Percentiles rank a stretch among this genome's conserved stretches.
Conservation (phyloP, 2,329 filamentous ascomycete genomes). For the Sporothrix variecibatus region DNA sequence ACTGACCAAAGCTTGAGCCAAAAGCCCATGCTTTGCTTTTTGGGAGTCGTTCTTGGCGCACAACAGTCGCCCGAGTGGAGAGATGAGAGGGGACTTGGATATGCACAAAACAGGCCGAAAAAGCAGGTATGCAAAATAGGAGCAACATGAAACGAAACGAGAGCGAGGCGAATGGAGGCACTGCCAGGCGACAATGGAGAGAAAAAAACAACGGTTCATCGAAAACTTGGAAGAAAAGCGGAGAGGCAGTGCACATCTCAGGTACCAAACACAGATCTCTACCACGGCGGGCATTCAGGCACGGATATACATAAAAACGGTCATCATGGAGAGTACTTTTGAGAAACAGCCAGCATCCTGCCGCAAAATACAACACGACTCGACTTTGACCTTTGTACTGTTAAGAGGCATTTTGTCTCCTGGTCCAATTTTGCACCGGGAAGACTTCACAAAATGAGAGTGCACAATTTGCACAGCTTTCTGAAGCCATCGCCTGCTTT, state of each 20-base stretch:
- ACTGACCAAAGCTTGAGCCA: background rate
- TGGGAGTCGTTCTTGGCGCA: background rate
- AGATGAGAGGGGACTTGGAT: slow-evolving; percentile 8
- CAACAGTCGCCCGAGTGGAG: background rate
- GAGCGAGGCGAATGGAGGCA: background rate
- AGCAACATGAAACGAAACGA: slow-evolving; percentile 6
- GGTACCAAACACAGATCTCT: background rate
- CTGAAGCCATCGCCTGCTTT: background rate
- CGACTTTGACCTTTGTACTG: background rate
- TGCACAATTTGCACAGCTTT: background rate
- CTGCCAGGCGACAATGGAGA: background rate
- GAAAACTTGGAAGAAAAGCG: slow-evolving; percentile 19
- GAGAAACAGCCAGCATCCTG: background rate
- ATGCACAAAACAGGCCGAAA: background rate
- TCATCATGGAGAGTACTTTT: background rate
- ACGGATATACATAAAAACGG: background rate
- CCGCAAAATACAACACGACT: background rate
- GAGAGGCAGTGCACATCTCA: background rate
- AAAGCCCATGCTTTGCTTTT: background rate
- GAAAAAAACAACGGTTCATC: background rate
- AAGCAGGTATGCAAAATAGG: slow-evolving; percentile 13
- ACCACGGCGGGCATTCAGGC: no score
- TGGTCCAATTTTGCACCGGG: background rate
- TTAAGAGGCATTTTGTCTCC: background rate
- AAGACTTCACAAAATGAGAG: background rate